phyloP scores from a whole-genome alignment of 805 yeast genomes.

The Candida sakaeoensis region DNA sequence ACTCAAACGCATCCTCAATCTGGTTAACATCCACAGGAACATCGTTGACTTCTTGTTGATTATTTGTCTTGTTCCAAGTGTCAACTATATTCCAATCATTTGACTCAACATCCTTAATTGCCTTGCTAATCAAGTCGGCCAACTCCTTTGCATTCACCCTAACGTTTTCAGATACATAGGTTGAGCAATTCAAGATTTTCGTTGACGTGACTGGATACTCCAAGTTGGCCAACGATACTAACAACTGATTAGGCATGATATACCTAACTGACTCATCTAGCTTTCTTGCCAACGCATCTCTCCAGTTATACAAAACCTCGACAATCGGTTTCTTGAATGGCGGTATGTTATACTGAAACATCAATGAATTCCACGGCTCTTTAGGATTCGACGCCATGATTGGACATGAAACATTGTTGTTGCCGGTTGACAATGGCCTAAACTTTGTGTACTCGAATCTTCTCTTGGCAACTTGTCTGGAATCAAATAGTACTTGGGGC shows the following conservation, averaged over 20 bases:
- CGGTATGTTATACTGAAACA: constrained; percentile 64
- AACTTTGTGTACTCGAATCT: constrained; percentile 78
- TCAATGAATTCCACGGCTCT: constrained; percentile 66
- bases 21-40: background rate
- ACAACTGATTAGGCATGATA: constrained; percentile 76
- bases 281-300: constrained; percentile 70
- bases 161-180: constrained; percentile 50
- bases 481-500: constrained; percentile 64
- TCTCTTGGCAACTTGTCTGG: constrained; percentile 74
- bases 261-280: constrained; percentile 83
- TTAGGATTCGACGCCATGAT: constrained; percentile 41
- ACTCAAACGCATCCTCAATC: constrained; percentile 5
- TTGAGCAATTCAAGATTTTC: constrained; percentile 49
- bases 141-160: constrained; percentile 55
- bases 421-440: constrained; percentile 39
- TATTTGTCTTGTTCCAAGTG: constrained; percentile 17
- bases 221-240: constrained; percentile 57
- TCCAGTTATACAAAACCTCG: constrained; percentile 69
- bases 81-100: constrained; percentile 38
- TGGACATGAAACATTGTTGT: constrained; percentile 46
- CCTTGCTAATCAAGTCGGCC: constrained; percentile 51
- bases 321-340: constrained; percentile 50
- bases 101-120: constrained; percentile 29
- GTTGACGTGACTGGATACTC: constrained; percentile 53
- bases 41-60: constrained; percentile 2